A percentile compares a stretch with the other conserved stretches of the same genome.
phyloP scores from a whole-genome alignment of 805 yeast species.

The Candida odintsovae region DNA sequence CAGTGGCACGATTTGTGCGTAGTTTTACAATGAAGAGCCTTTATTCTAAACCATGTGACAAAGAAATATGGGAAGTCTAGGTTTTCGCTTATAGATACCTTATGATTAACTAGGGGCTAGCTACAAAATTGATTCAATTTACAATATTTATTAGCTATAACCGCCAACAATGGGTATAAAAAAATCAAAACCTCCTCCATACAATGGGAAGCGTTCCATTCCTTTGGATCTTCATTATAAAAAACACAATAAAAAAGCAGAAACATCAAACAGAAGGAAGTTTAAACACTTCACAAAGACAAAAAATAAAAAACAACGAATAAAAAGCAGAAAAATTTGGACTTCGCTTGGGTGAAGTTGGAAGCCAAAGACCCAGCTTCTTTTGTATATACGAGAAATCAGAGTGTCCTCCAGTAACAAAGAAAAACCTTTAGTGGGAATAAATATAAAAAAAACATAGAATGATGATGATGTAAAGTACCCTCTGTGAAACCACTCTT shows the following conservation, averaged over 20 bases:
- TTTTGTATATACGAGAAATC: not conserved
- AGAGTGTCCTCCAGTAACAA: not conserved
- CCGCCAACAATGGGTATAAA: not conserved
- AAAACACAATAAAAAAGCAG: not conserved
- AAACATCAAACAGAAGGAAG: not conserved
- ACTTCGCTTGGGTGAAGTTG: no score
- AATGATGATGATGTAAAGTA: no score
- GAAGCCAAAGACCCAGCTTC: not conserved
- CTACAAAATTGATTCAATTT: not conserved
- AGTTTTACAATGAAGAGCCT: no score
- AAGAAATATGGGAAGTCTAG: no score
- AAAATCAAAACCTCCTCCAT: not conserved
- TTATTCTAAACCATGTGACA: no score
- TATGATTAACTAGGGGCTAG: no score
- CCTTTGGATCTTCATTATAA: not conserved
- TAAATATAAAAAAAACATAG: not conserved
- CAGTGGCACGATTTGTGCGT: no score
- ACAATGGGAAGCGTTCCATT: not conserved
- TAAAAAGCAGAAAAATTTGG: not conserved
- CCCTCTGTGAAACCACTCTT: not conserved
- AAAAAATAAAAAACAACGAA: not conserved
- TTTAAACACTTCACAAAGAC: not conserved
- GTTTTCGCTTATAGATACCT: no score
- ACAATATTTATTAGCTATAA: not conserved
- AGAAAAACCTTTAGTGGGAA: not conserved